Evolutionary conservation across 1,284 basidiomycete genomes (phyloP).

Genomic region (Cerrena zonata): DNA sequence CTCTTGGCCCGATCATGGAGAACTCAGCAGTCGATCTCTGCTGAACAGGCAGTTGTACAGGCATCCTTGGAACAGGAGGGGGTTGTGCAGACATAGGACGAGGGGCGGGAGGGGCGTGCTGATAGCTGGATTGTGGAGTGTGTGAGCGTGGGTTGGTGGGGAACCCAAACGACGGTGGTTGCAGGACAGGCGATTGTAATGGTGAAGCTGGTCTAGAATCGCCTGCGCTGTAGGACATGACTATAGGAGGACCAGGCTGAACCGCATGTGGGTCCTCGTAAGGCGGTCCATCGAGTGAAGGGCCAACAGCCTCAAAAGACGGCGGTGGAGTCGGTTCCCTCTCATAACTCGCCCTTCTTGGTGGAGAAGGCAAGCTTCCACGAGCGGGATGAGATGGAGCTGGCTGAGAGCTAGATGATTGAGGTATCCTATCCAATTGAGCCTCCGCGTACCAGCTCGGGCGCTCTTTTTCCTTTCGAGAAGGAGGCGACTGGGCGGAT

Average conservation of each 20-base stretch:
- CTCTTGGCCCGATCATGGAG: constrained; percentile 7
- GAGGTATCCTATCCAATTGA: constrained; percentile 13
- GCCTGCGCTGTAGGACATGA: constrained; percentile 22
- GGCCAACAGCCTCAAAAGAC: constrained; percentile 35
- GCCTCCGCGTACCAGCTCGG: constrained; percentile 30
- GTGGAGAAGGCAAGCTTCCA: constrained; percentile 5
- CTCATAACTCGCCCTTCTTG: neutral
- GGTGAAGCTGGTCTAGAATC: constrained; percentile 30
- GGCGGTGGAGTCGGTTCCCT: constrained; percentile 34
- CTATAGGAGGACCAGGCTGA: constrained; percentile 12
- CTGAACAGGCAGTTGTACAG: neutral
- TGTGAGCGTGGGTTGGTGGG: neutral
- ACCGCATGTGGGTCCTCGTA: constrained; percentile 26
- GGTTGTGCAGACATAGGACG: neutral
- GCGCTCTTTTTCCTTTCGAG: constrained; percentile 21
- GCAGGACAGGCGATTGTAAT: constrained; percentile 12
- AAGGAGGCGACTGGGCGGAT: constrained; percentile 10
- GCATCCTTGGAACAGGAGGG: neutral
- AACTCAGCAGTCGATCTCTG: constrained; percentile 6
- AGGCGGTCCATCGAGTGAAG: constrained; percentile 36
- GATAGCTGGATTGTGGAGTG: constrained; percentile 6
- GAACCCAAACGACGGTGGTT: neutral
- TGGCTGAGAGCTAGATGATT: neutral
- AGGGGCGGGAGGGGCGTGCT: constrained; percentile 9
- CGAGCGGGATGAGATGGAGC: neutral